phyloP scores from a whole-genome alignment of 768 basidiomycete species.

The Basidioascus undulatus region DNA sequence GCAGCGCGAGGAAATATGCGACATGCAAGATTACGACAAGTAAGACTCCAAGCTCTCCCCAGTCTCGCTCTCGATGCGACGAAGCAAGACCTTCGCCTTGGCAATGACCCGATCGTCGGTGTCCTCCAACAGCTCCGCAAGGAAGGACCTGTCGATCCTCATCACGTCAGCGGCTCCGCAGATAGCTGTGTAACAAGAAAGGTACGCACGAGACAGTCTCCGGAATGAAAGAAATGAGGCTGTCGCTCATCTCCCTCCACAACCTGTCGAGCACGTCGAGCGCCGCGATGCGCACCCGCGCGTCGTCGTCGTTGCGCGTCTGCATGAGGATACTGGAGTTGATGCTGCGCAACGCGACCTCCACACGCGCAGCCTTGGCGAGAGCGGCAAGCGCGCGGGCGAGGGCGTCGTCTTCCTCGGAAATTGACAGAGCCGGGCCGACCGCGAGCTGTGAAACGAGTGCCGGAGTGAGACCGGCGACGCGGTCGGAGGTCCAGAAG shows the following conservation, averaged over 20 bases:
- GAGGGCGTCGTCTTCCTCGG: conserved; percentile 16
- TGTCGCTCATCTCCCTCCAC: conserved; percentile 51
- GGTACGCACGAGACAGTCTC: too few relatives aligned
- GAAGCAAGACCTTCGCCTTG: too few relatives aligned
- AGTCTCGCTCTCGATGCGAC: too few relatives aligned
- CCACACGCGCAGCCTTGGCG: conserved; percentile 32
- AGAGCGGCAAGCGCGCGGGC: conserved; percentile 22
- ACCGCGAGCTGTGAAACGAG: conserved; percentile 38
- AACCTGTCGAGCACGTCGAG: conserved; percentile 41
- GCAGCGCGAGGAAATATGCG: too few relatives aligned
- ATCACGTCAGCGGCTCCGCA: too few relatives aligned
- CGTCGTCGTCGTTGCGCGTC: conserved; percentile 64
- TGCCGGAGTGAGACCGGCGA: conserved; percentile 34
- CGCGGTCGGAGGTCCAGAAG: conserved; percentile 73
- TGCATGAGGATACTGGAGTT: conserved; percentile 70
- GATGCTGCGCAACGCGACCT: conserved; percentile 45
- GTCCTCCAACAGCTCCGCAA: too few relatives aligned
- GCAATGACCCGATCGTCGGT: too few relatives aligned
- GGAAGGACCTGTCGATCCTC: too few relatives aligned
- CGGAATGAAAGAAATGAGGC: too few relatives aligned
- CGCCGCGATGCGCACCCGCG: conserved; percentile 40
- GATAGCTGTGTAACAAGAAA: too few relatives aligned
- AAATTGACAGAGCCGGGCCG: conserved; percentile 15
- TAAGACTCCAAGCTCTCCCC: too few relatives aligned
- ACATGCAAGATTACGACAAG: too few relatives aligned